Evolutionary conservation across 352 stramenopile genomes (phyloP).

Genomic region (Pythium oligandrum): DNA sequence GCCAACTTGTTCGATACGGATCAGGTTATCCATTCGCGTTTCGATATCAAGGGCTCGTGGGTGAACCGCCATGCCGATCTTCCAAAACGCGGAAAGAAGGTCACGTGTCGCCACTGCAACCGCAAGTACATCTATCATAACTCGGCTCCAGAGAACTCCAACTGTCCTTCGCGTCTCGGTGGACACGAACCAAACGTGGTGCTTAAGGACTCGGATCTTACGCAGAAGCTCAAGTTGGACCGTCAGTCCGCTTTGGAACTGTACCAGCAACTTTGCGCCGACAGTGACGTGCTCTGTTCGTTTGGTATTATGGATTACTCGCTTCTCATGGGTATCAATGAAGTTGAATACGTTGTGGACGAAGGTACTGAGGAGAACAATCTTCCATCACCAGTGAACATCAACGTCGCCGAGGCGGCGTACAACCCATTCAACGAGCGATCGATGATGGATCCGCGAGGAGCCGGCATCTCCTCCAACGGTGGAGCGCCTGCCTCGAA

Average conservation of each 20-base stretch:
- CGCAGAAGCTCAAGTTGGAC: constrained; percentile 85
- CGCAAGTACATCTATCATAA: constrained; percentile 78
- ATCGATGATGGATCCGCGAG: constrained; percentile 58
- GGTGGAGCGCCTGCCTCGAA: neutral
- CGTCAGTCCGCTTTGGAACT: constrained; percentile 59
- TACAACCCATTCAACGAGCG: constrained; percentile 67
- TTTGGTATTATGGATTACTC: constrained; percentile 93
- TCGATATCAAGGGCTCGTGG: constrained; percentile 91
- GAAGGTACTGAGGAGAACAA: constrained; percentile 41
- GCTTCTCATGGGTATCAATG: constrained; percentile 86
- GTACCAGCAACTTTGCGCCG: constrained; percentile 75
- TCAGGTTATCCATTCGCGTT: constrained; percentile 82
- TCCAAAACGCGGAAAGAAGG: constrained; percentile 82
- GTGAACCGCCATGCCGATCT: constrained; percentile 80
- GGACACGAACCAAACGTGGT: constrained; percentile 88
- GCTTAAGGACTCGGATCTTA: constrained; percentile 86
- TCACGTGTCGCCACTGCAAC: constrained; percentile 88
- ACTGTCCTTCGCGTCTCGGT: constrained; percentile 66
- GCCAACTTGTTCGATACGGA: constrained; percentile 89
- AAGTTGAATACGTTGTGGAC: constrained; percentile 86
- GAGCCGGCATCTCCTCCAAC: constrained; percentile 17
- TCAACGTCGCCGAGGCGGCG: constrained; percentile 19
- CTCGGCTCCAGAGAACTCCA: constrained; percentile 55
- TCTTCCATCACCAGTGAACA: constrained; percentile 20
- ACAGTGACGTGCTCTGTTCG: constrained; percentile 76